phyloP scores from a whole-genome alignment of 2,329 filamentous ascomycete species.

The Colletotrichum australisinense region DNA sequence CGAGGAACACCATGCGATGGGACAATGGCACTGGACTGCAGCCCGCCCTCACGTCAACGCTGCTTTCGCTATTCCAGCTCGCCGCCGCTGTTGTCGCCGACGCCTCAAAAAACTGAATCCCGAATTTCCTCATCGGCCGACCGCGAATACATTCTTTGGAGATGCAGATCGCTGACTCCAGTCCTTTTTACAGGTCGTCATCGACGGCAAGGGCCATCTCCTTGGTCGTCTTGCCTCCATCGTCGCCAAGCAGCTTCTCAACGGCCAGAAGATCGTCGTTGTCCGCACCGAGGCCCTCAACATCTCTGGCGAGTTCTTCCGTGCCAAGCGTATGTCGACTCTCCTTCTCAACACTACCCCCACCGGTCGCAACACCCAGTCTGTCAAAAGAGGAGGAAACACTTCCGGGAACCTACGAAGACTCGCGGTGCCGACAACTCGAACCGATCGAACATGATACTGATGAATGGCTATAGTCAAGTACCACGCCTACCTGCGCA shows the following conservation, averaged over 20 bases:
- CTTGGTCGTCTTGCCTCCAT: conserved; percentile 98
- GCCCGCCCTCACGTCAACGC: not conserved
- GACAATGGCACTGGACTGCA: not conserved
- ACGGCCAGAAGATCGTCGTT: conserved; percentile 98
- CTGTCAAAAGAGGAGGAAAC: conserved; percentile 7
- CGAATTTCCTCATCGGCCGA: not conserved
- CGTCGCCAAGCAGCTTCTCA: conserved; percentile 98
- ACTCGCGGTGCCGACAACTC: not conserved
- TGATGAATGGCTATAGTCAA: conserved; percentile 82
- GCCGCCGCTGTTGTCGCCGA: not conserved
- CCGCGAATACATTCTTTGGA: not conserved
- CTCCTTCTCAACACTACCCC: conserved; percentile 36
- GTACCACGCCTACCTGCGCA: conserved; percentile 99
- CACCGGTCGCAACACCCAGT: conserved; percentile 10
- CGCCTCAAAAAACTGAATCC: not conserved
- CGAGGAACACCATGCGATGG: not conserved
- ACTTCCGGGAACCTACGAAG: not conserved
- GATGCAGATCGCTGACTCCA: conserved; percentile 44
- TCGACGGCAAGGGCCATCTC: conserved; percentile 99
- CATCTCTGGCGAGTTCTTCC: conserved; percentile 99
- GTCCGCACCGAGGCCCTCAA: conserved; percentile 99
- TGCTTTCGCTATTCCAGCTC: not conserved
- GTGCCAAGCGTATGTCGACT: conserved; percentile 93
- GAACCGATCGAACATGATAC: conserved; percentile 41
- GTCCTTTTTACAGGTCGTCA: conserved; percentile 78